Conservation (phyloP, 2,329 filamentous ascomycete genomes). For the Xylariomycetidae sp. region DNA sequence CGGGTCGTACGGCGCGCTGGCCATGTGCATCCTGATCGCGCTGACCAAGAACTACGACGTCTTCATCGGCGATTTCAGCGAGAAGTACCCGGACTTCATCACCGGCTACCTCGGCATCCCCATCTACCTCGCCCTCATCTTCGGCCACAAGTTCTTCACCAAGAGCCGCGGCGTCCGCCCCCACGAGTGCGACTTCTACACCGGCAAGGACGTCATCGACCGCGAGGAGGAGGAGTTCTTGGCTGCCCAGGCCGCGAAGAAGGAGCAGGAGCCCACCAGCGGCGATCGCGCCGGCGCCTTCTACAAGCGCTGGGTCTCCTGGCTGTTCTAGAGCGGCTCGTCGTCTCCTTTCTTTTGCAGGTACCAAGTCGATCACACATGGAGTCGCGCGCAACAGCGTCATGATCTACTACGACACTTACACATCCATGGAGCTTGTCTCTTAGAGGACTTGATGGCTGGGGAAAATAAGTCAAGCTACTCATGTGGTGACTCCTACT, state of each 20-base stretch:
- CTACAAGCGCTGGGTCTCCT: constrained; percentile 54
- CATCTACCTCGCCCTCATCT: constrained; percentile 64
- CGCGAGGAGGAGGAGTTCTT: constrained; percentile 67
- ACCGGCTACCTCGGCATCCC: constrained; percentile 75
- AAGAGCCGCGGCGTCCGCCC: constrained; percentile 52
- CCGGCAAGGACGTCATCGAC: constrained; percentile 69
- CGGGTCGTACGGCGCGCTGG: constrained; percentile 64
- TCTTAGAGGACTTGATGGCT: no score
- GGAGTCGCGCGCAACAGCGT: no score
- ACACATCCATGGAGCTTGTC: no score
- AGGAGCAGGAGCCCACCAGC: constrained; percentile 20
- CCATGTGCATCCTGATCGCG: constrained; percentile 68
- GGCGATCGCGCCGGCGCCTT: constrained; percentile 45
- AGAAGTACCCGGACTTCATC: constrained; percentile 67
- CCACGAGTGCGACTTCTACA: constrained; percentile 62
- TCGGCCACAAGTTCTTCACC: constrained; percentile 59
- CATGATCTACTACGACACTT: no score
- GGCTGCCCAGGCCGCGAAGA: constrained; percentile 43
- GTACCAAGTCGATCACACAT: no score
- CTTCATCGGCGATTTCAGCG: constrained; percentile 50
- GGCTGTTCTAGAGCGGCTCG: constrained; percentile 61
- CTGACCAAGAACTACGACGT: constrained; percentile 80
- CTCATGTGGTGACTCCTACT: no score
- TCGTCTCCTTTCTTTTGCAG: no score
- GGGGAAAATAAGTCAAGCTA: no score